Evolutionary conservation across 2,329 filamentous ascomycete species (phyloP).

Genomic region (Dactylellina cionopaga): DNA sequence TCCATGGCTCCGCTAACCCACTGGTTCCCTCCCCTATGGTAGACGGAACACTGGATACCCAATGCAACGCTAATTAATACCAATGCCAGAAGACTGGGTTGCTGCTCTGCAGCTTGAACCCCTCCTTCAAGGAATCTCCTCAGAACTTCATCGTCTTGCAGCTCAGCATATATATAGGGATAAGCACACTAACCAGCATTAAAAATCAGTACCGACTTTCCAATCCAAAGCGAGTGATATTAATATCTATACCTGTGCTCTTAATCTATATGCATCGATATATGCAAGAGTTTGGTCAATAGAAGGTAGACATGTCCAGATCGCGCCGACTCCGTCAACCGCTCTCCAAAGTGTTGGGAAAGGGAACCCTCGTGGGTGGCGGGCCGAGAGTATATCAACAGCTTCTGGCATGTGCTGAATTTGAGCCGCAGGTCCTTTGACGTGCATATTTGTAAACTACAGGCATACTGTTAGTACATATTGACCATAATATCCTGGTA

Average conservation of each 20-base stretch:
- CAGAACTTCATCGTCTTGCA: constrained; percentile 42
- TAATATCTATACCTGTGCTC: constrained; percentile 30
- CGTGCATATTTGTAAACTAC: constrained; percentile 51
- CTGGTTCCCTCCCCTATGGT: constrained; percentile 27
- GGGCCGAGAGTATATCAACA: constrained; percentile 39
- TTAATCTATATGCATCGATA: constrained; percentile 23
- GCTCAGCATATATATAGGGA: constrained; percentile 47
- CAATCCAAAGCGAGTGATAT: not conserved
- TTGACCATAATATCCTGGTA: not conserved
- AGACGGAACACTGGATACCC: constrained; percentile 47
- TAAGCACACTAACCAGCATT: constrained; percentile 31
- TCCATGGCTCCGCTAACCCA: constrained; percentile 49
- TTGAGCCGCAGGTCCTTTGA: constrained; percentile 13
- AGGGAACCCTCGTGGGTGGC: constrained; percentile 33
- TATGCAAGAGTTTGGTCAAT: constrained; percentile 27
- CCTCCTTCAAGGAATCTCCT: constrained; percentile 42
- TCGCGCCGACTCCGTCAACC: constrained; percentile 35
- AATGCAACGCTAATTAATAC: constrained; percentile 46
- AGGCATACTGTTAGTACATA: not conserved
- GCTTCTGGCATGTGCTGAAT: constrained; percentile 39
- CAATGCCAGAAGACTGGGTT: constrained; percentile 43
- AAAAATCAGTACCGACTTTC: not conserved
- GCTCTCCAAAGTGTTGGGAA: constrained; percentile 49
- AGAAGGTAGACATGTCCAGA: constrained; percentile 31
- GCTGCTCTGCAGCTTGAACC: constrained; percentile 33